These are phyloP conservation scores for Pythium utonaiense DNA, from an alignment of 352 stramenopile genomes.

Conservation along the genomic window DNA sequence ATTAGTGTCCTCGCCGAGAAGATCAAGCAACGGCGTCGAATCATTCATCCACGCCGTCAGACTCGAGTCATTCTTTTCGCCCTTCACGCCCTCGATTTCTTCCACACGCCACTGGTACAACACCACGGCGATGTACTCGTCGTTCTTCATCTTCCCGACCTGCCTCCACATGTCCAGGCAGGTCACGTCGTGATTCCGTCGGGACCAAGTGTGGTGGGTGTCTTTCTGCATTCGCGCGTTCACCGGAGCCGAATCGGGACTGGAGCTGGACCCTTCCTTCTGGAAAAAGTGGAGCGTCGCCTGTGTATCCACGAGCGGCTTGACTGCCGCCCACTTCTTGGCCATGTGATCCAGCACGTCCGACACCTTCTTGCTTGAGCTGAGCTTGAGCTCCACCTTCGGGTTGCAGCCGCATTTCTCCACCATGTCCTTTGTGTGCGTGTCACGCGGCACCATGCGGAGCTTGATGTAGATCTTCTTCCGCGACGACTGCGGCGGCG, in stretches of 20 bases:
- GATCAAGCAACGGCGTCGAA: slow-evolving; percentile 10
- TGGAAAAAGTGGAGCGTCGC: slow-evolving; percentile 53
- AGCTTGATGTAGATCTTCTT: slow-evolving; percentile 86
- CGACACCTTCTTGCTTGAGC: slow-evolving; percentile 71
- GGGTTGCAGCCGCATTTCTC: slow-evolving; percentile 48
- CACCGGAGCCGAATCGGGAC: neutral
- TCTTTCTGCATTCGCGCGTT: neutral
- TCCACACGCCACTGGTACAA: slow-evolving; percentile 50
- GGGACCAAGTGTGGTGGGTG: slow-evolving; percentile 30
- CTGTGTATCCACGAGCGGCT: slow-evolving; percentile 22
- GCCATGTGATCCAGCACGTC: slow-evolving; percentile 77
- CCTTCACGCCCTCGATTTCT: neutral
- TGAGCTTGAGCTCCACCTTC: slow-evolving; percentile 81
- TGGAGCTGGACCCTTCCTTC: slow-evolving; percentile 24
- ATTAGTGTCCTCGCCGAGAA: neutral
- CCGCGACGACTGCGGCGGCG: slow-evolving; percentile 41
- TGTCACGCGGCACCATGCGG: slow-evolving; percentile 73
- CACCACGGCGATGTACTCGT: slow-evolving; percentile 70
- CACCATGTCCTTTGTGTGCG: slow-evolving; percentile 46
- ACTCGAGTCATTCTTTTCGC: neutral
- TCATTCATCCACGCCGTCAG: slow-evolving; percentile 13
- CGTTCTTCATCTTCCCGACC: slow-evolving; percentile 52
- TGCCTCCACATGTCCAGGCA: slow-evolving; percentile 75
- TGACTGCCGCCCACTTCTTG: slow-evolving; percentile 66
- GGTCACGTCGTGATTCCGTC: slow-evolving; percentile 39